Evolutionary conservation across 192 early-diverging fungal genomes (phyloP), one percentile per base, ranked within the genome.

Genomic region (Dissophora ornata): DNA sequence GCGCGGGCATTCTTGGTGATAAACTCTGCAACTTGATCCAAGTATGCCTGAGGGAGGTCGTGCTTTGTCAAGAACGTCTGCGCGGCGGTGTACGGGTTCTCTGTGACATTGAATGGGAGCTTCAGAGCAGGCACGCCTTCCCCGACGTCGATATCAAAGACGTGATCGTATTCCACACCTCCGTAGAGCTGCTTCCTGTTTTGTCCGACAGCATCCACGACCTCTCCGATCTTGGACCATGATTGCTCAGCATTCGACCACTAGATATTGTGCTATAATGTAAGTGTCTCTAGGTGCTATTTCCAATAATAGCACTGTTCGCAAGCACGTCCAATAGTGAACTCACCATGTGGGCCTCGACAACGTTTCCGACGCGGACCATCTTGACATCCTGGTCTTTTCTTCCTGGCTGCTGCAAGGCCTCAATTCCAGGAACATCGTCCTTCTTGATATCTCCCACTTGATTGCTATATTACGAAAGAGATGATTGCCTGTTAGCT

Each of bases 21-120:
- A 79, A 99, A 99, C 60, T 95, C 86, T 6, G 92, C 98, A 36
- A 99, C 91, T 61, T 96, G 90, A 52, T 99, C 98, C 67, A 98
- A 70, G 60, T 91, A 96, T 9, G 83, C 90, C 79, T 93, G 91
- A 19, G 89, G 70, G 1, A 99, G 83, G 52, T 95, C 89, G 59
- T 99, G 80, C 25, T 83, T 77, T 67, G 86, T 80, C 29, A 99
- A 86, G 65, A 99, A 99, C 25, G 88, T 79, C 75, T 98, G 96
- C 7, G 98, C 98, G 1, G 95, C 94, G 41, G 82, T 67, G 80
- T 93, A 99, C 1, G 96, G 95, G 80, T 99, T 98, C 51, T 98
- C 96, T 0, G 88, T 84, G 1, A 85, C 84, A 80, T 99, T 98
- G 80, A 92, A 99, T 28, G 97, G 98, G 13, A 99, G 85, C 73